phyloP scores from a whole-genome alignment of 495 filamentous ascomycete species.

The Neurospora hispaniola region DNA sequence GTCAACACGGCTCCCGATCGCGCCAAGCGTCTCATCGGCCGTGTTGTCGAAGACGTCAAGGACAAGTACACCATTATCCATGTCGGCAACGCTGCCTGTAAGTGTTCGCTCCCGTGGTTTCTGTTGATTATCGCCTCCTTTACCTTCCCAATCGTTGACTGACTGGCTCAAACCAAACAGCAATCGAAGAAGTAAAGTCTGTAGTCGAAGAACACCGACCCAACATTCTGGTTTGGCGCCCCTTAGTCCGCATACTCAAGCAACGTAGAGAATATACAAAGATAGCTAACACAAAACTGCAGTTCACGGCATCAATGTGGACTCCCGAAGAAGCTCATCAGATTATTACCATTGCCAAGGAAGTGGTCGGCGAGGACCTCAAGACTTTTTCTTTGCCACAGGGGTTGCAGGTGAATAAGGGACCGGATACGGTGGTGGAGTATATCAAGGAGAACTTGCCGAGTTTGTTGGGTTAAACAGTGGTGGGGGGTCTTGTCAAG shows the following conservation, averaged over 20 bases:
- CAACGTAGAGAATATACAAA: no score
- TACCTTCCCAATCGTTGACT: background rate
- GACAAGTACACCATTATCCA: conserved; percentile 51
- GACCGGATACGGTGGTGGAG: conserved; percentile 56
- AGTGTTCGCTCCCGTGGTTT: conserved; percentile 7
- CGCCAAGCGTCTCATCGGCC: conserved; percentile 50
- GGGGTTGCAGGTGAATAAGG: conserved; percentile 52
- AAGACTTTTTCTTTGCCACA: conserved; percentile 50
- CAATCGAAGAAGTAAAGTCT: conserved; percentile 18
- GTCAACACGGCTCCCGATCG: conserved; percentile 61
- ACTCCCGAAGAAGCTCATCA: conserved; percentile 43
- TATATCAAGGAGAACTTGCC: conserved; percentile 51
- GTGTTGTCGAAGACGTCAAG: conserved; percentile 46
- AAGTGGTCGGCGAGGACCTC: conserved; percentile 28
- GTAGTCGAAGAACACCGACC: conserved; percentile 15
- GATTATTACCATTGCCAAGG: conserved; percentile 47
- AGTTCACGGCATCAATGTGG: conserved; percentile 55
- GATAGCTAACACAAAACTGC: conserved; percentile 1
- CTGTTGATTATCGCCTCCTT: no score
- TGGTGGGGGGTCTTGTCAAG: no score
- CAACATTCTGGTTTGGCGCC: conserved; percentile 11
- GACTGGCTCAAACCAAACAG: conserved; percentile 1
- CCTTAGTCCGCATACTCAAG: background rate
- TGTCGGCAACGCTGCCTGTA: conserved; percentile 48
- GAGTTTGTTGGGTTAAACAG: conserved; percentile 26